Conservation (phyloP, 2,329 filamentous ascomycete species). For the Acephala macrosclerotiorum region DNA sequence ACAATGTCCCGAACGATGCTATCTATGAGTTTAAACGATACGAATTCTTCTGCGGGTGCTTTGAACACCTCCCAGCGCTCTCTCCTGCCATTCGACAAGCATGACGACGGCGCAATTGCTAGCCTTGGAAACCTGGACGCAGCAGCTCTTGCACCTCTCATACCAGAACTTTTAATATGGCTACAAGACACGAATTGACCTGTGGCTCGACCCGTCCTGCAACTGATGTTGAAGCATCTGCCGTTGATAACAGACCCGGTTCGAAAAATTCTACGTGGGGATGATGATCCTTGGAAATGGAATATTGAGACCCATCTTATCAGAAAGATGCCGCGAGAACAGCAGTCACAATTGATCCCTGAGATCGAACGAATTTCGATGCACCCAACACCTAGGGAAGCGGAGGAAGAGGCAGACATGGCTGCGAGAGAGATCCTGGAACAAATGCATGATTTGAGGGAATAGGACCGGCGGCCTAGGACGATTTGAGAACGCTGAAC, state of each 20-base stretch:
- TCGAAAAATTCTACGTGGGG: conserved; percentile 9
- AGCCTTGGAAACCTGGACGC: not conserved
- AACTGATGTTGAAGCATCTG: conserved; percentile 12
- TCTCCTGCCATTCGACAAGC: conserved; percentile 9
- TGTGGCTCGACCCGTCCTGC: conserved; percentile 4
- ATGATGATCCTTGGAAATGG: conserved; percentile 16
- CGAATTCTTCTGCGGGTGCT: not conserved
- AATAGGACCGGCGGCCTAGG: not conserved
- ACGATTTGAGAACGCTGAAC: not conserved
- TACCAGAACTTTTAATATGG: conserved; percentile 18
- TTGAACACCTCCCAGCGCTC: not conserved
- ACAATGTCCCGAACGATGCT: not conserved
- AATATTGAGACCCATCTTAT: conserved; percentile 18
- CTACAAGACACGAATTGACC: conserved; percentile 23
- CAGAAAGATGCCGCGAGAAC: conserved; percentile 34
- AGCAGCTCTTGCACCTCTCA: not conserved
- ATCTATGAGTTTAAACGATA: not conserved
- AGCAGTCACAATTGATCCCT: conserved; percentile 48
- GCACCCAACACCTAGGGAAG: conserved; percentile 66
- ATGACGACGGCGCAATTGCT: conserved; percentile 1
- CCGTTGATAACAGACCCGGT: not conserved
- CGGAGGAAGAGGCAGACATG: conserved; percentile 47
- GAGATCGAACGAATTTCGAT: conserved; percentile 67
- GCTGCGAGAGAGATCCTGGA: conserved; percentile 50
- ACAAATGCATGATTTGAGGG: not conserved